A percentile compares a stretch with the other conserved stretches of the same genome.
Evolutionary conservation across 805 yeast species (phyloP).

Genomic region (Clavispora fructus): DNA sequence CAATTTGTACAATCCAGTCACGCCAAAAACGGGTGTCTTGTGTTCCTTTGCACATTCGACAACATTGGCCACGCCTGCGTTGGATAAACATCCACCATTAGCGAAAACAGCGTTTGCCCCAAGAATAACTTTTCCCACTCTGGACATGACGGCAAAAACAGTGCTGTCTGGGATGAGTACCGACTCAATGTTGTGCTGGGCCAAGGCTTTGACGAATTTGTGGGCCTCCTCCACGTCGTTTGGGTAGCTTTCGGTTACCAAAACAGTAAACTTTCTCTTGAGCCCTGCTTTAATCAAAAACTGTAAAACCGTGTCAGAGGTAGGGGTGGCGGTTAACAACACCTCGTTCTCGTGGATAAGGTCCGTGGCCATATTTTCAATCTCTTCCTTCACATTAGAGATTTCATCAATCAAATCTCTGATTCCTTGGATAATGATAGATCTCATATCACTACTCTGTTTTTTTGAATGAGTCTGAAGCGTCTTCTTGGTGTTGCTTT

Average conservation of each 20-base stretch:
- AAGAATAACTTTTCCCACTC: constrained; percentile 92
- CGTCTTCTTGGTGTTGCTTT: constrained; percentile 18
- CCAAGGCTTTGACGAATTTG: constrained; percentile 69
- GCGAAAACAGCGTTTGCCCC: constrained; percentile 93
- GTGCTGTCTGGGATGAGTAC: constrained; percentile 90
- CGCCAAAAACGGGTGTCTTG: constrained; percentile 93
- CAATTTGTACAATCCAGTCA: constrained; percentile 88
- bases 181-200: constrained; percentile 83
- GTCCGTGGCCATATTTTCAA: constrained; percentile 86
- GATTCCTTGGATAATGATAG: constrained; percentile 86
- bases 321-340: constrained; percentile 89
- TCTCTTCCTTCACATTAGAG: constrained; percentile 80
- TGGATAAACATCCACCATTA: constrained; percentile 89
- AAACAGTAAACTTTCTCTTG: constrained; percentile 86
- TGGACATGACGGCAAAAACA: constrained; percentile 91
- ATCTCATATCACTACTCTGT: constrained; percentile 63
- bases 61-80: constrained; percentile 87
- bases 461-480: constrained; percentile 30
- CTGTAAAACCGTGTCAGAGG: constrained; percentile 80
- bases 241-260: constrained; percentile 90
- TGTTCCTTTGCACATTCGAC: constrained; percentile 95
- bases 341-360: constrained; percentile 90
- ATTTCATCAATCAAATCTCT: constrained; percentile 91
- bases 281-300: constrained; percentile 81
- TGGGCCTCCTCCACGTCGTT: constrained; percentile 78